A percentile compares a stretch with the other conserved stretches of the same genome.
Evolutionary conservation across 2,329 filamentous ascomycete genomes (phyloP).

Genomic region (Aspergillus melleus): DNA sequence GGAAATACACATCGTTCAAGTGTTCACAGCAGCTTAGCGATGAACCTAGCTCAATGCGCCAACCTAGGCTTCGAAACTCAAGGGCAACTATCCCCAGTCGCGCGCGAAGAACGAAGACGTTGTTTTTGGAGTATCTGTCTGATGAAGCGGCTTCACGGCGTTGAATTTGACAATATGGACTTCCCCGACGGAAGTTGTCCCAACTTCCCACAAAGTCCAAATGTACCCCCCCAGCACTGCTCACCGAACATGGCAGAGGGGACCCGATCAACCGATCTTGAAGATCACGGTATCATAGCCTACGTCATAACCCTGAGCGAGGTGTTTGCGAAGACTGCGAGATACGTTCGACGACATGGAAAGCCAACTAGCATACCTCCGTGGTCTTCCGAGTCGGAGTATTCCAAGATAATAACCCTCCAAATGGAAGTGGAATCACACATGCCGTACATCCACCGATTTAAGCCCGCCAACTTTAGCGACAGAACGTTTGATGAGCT

Average conservation of each 20-base stretch:
- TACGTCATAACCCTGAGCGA: slow-evolving; percentile 51
- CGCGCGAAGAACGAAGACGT: slow-evolving; percentile 35
- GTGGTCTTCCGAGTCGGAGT: slow-evolving; percentile 55
- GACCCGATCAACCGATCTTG: slow-evolving; percentile 28
- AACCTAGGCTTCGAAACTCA: slow-evolving; percentile 43
- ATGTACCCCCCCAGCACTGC: slow-evolving; percentile 23
- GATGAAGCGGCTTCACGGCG: slow-evolving; percentile 46
- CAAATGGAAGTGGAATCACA: slow-evolving; percentile 56
- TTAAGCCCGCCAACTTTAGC: slow-evolving; percentile 50
- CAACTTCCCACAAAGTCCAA: slow-evolving; percentile 41
- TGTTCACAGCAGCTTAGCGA: slow-evolving; percentile 47
- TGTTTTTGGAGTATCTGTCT: slow-evolving; percentile 48
- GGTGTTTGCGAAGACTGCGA: slow-evolving; percentile 50
- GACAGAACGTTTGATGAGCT: slow-evolving; percentile 45
- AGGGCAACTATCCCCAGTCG: slow-evolving; percentile 14
- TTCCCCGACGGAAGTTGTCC: slow-evolving; percentile 37
- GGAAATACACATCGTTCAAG: slow-evolving; percentile 48
- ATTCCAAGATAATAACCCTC: slow-evolving; percentile 51
- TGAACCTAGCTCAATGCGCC: slow-evolving; percentile 48
- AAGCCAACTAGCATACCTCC: slow-evolving; percentile 45
- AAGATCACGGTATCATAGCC: slow-evolving; percentile 46
- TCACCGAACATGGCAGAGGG: slow-evolving; percentile 23
- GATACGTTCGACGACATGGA: slow-evolving; percentile 50
- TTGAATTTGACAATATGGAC: slow-evolving; percentile 43
- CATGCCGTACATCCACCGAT: slow-evolving; percentile 53